A percentile compares a stretch with the other conserved stretches of the same genome.
phyloP scores from a whole-genome alignment of 148 eudicot genomes.

The Bassia scoparia region DNA sequence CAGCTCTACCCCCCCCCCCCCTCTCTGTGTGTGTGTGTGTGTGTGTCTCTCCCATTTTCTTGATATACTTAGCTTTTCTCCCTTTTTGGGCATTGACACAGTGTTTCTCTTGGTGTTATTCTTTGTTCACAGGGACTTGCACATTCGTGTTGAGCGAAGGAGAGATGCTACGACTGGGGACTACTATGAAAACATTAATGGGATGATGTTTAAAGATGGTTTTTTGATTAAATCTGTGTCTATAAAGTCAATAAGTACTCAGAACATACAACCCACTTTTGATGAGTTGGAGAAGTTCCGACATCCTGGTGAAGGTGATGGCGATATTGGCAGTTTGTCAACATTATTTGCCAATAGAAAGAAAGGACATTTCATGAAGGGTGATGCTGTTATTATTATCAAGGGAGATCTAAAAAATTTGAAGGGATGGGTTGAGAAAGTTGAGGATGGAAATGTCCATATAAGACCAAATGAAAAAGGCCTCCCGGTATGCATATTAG shows the following conservation, averaged over 20 bases:
- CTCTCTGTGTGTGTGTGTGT: not conserved
- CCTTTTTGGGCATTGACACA: not conserved
- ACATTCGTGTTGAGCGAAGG: conserved; percentile 85
- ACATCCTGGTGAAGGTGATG: conserved; percentile 85
- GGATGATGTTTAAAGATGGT: conserved; percentile 95
- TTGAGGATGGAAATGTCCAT: conserved; percentile 90
- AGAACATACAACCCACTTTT: conserved; percentile 82
- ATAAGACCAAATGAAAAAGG: conserved; percentile 75
- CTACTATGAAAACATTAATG: conserved; percentile 71
- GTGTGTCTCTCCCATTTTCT: not conserved
- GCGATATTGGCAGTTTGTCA: conserved; percentile 76
- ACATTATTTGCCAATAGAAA: conserved; percentile 88
- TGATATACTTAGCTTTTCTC: not conserved
- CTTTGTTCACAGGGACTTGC: conserved; percentile 55
- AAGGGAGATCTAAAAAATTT: conserved; percentile 93
- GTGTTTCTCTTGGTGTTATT: not conserved
- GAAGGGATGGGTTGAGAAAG: conserved; percentile 96
- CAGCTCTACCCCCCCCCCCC: not conserved
- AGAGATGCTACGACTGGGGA: conserved; percentile 80
- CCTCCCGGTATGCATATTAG: conserved; percentile 49
- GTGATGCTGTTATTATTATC: conserved; percentile 80
- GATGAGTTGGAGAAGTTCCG: conserved; percentile 96
- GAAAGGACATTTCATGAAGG: conserved; percentile 99
- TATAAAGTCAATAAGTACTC: conserved; percentile 73
- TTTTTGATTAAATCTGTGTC: conserved; percentile 79